A percentile compares a stretch with the other conserved stretches of the same genome.
Conservation (phyloP, 352 stramenopile genomes). For the Albugo candida region DNA sequence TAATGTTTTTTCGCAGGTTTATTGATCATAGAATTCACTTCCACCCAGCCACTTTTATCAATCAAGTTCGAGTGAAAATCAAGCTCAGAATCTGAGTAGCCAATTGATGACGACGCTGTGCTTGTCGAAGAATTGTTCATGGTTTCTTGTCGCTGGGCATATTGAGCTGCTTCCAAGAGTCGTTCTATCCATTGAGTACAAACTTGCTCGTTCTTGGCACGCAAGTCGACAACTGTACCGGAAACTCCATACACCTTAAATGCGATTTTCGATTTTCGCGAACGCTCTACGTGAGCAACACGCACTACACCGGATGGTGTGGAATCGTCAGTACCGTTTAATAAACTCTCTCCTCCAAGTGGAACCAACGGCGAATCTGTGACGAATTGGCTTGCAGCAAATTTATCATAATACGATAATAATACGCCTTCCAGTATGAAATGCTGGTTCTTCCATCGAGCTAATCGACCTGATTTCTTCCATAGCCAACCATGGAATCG, state of each 20-base stretch:
- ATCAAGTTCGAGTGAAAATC: conserved; percentile 50
- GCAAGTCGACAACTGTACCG: conserved; percentile 67
- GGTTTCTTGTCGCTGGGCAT: conserved; percentile 58
- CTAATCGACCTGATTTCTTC: conserved; percentile 64
- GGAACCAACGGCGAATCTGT: conserved; percentile 33
- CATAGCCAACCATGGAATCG: conserved; percentile 73
- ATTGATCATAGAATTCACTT: conserved; percentile 22
- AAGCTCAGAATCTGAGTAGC: conserved; percentile 52
- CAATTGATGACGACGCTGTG: conserved; percentile 38
- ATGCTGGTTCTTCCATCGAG: conserved; percentile 70
- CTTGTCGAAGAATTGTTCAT: conserved; percentile 57
- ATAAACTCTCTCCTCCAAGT: conserved; percentile 37
- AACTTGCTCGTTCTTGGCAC: conserved; percentile 53
- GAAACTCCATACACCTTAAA: conserved; percentile 71
- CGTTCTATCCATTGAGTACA: conserved; percentile 58
- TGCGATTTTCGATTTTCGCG: conserved; percentile 51
- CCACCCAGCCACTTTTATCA: conserved; percentile 62
- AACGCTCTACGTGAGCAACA: conserved; percentile 57
- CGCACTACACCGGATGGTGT: conserved; percentile 42
- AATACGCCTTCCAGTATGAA: conserved; percentile 62
- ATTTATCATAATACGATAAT: conserved; percentile 69
- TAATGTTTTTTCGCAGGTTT: conserved; percentile 61
- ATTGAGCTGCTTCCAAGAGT: conserved; percentile 35
- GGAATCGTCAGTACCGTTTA: conserved; percentile 52
- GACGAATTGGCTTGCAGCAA: conserved; percentile 58